These are phyloP conservation scores for Metschnikowia lochheadii DNA, from an alignment of 805 yeast genomes.

Conservation along the genomic window DNA sequence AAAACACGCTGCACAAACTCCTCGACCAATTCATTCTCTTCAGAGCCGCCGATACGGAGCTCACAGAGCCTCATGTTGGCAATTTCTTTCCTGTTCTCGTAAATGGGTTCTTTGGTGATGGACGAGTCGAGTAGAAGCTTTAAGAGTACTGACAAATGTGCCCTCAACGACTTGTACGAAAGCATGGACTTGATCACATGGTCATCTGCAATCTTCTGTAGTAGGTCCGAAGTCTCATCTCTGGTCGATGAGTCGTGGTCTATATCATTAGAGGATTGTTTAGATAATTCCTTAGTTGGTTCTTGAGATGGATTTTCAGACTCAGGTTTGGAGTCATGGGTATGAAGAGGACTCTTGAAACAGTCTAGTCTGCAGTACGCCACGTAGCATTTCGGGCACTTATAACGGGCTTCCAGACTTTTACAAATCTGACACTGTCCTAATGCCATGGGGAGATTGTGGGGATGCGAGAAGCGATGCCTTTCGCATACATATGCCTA, in stretches of 20 bases:
- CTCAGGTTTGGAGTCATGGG: too few species aligned
- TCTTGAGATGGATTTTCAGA: too few species aligned
- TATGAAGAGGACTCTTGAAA: conserved; percentile 40
- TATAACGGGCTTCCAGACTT: conserved; percentile 42
- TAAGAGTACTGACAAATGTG: conserved; percentile 49
- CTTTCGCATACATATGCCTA: not conserved
- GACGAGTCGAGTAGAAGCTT: conserved; percentile 45
- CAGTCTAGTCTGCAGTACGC: conserved; percentile 59
- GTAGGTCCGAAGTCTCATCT: not conserved
- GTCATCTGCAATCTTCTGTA: conserved; percentile 32
- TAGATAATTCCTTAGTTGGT: too few species aligned
- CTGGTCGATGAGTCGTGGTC: not conserved
- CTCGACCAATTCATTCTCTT: conserved; percentile 64
- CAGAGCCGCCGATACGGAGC: conserved; percentile 59
- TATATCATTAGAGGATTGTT: too few species aligned
- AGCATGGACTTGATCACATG: conserved; percentile 44
- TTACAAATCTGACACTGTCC: conserved; percentile 39
- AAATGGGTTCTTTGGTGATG: conserved; percentile 45
- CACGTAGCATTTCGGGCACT: conserved; percentile 50
- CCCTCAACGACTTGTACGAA: conserved; percentile 48
- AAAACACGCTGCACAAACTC: conserved; percentile 54
- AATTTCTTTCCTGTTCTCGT: conserved; percentile 53
- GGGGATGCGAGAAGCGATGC: not conserved
- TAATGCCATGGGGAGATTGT: conserved; percentile 9
- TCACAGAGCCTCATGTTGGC: conserved; percentile 60